Base-by-base conservation (phyloP, 202 grass and related monocot species). In the Zoysia matrella region DNA sequence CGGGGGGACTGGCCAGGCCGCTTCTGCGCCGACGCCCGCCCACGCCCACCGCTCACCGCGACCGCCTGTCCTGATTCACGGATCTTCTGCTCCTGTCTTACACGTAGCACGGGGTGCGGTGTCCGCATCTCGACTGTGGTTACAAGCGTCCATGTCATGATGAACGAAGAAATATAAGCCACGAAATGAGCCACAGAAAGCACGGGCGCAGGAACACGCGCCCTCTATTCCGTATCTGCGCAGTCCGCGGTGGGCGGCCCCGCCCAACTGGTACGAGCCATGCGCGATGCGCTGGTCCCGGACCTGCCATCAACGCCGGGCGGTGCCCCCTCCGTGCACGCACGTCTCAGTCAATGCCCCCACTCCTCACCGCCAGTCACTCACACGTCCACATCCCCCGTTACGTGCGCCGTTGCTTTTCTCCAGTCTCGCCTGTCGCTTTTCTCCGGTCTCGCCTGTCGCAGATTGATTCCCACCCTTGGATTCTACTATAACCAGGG, bases 301-400 rank as follows among this genome's bases (percentile, higher is more conserved):
- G 11, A 56, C 49, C 49, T 43, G 71, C 68, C 77, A 89, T 76
- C 76, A 89, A 85, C 82, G 45, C 82, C 82, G 66, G 77, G 22
- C 22, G 22, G 22, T 30, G 22, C 22, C 22, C 22, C 22, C 22
- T 30, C 22, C 22, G 22, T 30, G 82, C 86, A 75, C 71, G 86
- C 71, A 84, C 87, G 77, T 89, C 87, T 50, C 71, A 77, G 78
- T 85, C 82, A 77, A 82, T 77, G 82, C 52, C 78, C 85, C 77
- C 87, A 77, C 87, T 8, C 65, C 44, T 30, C 22, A 30, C 71
- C 87, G 77, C 72, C 51, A 71, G 71, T 46, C 71, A 44, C 87
- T 66, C 82, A 89, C 44, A 63, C 50, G 87, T 85, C 77, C 47
- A 72, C 82, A 68, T 76, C 82, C 67, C 40, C 60, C 51, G 13